These are phyloP conservation scores for Fusarium xyrophilum DNA, from an alignment of 2,329 filamentous ascomycete genomes.

Conservation along the genomic window DNA sequence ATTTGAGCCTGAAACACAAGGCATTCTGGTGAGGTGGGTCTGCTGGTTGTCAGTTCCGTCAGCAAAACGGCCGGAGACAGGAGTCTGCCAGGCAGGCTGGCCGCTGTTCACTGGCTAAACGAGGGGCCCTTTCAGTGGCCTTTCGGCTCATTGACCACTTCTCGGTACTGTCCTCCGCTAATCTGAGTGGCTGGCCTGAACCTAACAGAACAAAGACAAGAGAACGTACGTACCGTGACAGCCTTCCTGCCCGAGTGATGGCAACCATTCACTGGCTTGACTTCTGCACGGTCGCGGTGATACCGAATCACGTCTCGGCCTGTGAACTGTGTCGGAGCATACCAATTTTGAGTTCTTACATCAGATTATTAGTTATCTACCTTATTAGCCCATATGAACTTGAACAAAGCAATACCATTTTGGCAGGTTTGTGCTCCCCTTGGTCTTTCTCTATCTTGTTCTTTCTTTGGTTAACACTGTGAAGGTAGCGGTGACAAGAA, in stretches of 20 bases:
- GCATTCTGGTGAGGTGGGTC: conserved; percentile 31
- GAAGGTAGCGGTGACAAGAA: neutral
- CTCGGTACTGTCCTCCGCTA: conserved; percentile 21
- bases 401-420: neutral
- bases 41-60: conserved; percentile 7
- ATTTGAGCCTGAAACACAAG: conserved; percentile 46
- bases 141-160: conserved; percentile 28
- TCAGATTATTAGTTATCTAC: neutral
- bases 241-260: neutral
- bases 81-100: conserved; percentile 22
- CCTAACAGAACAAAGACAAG: conserved; percentile 22
- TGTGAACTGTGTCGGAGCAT: neutral
- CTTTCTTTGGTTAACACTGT: neutral
- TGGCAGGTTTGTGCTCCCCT: neutral
- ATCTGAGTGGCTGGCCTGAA: conserved; percentile 28
- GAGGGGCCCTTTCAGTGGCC: conserved; percentile 1
- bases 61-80: conserved; percentile 14
- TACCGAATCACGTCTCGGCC: conserved; percentile 21
- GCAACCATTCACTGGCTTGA: neutral
- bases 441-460: neutral
- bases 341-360: neutral
- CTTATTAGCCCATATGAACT: neutral
- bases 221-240: neutral
- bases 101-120: conserved; percentile 16
- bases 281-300: conserved; percentile 6